Base-by-base conservation (phyloP, 192 early-diverging fungal genomes). In the Gonapodya prolifera region DNA sequence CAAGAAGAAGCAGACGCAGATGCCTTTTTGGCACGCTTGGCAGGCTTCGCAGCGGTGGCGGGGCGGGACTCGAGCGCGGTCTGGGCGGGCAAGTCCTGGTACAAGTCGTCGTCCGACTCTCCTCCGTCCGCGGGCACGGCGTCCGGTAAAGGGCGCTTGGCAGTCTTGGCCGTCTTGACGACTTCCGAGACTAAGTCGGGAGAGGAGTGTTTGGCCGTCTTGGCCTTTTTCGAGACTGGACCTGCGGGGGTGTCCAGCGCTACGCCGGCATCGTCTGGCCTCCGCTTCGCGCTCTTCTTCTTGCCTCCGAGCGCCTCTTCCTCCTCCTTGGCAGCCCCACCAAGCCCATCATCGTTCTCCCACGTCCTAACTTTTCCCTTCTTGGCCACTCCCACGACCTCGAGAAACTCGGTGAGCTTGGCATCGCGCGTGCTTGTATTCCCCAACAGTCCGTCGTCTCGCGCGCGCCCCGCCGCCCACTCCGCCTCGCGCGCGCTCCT, bases 391-490 rank as follows among this genome's bases (percentile, higher is more conserved):
- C 35, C 76, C 70, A 69, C 75, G 32, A 61, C 45, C 78, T 94
- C 90, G 80, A 97, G 81, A 79, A 86, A 88, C 70, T 99, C 97
- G 74, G 91, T 87, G 74, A 99, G 88, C 77, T 94, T 91, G 17
- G 92, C 89, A 80, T 99, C 92, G 1, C 91, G 85, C 78, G 88
- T 85, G 36, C 90, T 89, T 34, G 78, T 78, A 61, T 61, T 23
- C 23, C 45, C 45, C 45, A 61, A 61, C 8, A 61, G 8, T 16
- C 23, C 45, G 45, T 61, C 23, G 8, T 23, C 8, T 23, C 23
- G 8, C 45, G 23, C 45, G 45, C 8, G 45, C 45, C 45, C 8
- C 45, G 45, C 45, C 45, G 23, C 8, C 8, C 23, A 8, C 8
- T 23, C 45, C 8, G 45, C 45, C 8, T 61, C 61, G 29, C 73